A percentile compares a stretch with the other conserved stretches of the same genome.
These are phyloP conservation scores for Inga leiocalycina DNA, from an alignment of 306 rosid species.

Conservation along the genomic window DNA sequence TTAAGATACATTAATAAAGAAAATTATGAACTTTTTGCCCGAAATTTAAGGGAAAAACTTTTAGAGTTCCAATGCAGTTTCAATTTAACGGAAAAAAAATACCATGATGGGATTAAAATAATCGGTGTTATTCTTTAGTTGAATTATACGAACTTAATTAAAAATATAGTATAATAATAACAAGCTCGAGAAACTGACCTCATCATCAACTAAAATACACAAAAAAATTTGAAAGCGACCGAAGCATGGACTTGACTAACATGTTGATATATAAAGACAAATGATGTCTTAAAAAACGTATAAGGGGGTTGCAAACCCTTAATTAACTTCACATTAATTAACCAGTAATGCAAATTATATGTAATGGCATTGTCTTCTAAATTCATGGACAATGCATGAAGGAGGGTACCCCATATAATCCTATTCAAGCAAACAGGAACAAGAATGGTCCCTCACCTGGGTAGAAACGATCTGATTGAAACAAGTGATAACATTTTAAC, in stretches of 20 bases:
- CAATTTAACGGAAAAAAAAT: neutral
- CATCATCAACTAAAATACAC: slow-evolving; percentile 15
- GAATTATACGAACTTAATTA: neutral
- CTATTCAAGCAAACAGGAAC: slow-evolving; percentile 19
- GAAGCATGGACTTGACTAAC: slow-evolving; percentile 24
- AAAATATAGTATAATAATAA: neutral
- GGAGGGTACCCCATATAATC: slow-evolving; percentile 24
- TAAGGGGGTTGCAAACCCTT: neutral
- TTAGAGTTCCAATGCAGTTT: neutral
- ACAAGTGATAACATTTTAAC: slow-evolving; percentile 32
- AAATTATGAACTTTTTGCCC: neutral
- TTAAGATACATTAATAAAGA: neutral
- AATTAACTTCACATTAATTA: slow-evolving; percentile 27
- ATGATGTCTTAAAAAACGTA: neutral
- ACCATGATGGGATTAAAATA: neutral
- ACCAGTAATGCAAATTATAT: neutral
- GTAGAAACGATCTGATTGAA: slow-evolving; percentile 61
- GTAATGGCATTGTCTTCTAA: neutral
- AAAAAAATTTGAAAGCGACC: slow-evolving; percentile 28
- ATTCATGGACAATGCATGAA: slow-evolving; percentile 17
- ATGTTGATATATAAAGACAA: slow-evolving; percentile 19
- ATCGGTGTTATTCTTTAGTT: neutral
- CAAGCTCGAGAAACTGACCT: slow-evolving; percentile 23
- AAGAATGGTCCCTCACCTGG: slow-evolving; percentile 34
- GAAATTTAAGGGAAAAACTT: neutral